Percentiles rank a stretch among this genome's conserved stretches.
These are phyloP conservation scores for Tubosaeta brunneosetosa DNA, from an alignment of 768 basidiomycete genomes.

Conservation along the genomic window DNA sequence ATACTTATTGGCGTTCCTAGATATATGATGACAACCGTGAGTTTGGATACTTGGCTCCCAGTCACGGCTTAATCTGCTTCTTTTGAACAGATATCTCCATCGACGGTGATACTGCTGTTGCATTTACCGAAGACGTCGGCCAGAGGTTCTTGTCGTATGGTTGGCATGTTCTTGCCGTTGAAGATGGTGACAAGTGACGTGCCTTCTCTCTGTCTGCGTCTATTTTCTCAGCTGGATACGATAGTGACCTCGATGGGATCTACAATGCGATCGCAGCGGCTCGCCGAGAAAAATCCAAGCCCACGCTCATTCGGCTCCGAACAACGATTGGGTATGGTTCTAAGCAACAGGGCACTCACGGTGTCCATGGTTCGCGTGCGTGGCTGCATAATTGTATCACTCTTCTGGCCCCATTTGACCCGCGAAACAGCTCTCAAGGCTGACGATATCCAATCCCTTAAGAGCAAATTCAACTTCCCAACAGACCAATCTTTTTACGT, in stretches of 20 bases:
- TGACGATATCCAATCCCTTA: conserved; percentile 81
- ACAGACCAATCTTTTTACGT: conserved; percentile 74
- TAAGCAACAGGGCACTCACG: conserved; percentile 88
- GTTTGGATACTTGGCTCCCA: conserved; percentile 24
- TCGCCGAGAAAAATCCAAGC: conserved; percentile 71
- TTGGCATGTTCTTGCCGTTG: conserved; percentile 87
- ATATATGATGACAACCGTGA: conserved; percentile 95
- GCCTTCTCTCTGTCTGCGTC: background rate
- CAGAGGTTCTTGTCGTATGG: conserved; percentile 87
- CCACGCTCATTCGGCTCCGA: conserved; percentile 78
- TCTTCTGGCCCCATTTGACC: conserved; percentile 5
- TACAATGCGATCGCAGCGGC: conserved; percentile 75
- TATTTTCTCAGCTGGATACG: conserved; percentile 6
- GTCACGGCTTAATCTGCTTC: conserved; percentile 4
- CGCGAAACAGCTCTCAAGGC: conserved; percentile 71
- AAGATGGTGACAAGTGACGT: conserved; percentile 70
- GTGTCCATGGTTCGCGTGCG: conserved; percentile 90
- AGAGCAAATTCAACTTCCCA: conserved; percentile 80
- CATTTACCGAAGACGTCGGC: conserved; percentile 92
- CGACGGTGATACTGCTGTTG: conserved; percentile 86
- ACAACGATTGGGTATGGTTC: conserved; percentile 96
- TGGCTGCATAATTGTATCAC: conserved; percentile 16
- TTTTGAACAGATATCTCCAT: conserved; percentile 78
- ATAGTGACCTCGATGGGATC: conserved; percentile 73
- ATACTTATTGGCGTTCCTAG: conserved; percentile 35